Evolutionary conservation across 305 asterid genomes (phyloP).

Genomic region (Coffea humblotiana): DNA sequence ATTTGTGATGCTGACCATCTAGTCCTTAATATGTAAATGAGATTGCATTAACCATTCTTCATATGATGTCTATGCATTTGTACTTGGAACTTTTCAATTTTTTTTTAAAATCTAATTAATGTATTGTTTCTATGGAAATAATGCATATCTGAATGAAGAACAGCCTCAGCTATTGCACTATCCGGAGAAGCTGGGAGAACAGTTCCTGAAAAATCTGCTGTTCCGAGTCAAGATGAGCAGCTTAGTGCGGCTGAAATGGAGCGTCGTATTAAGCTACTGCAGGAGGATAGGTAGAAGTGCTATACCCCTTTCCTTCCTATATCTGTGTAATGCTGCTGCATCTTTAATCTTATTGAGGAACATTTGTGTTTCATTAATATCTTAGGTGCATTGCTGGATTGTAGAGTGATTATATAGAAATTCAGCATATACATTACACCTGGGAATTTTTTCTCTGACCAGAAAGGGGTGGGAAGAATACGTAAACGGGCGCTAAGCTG

Average conservation of each 20-base stretch:
- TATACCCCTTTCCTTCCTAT: constrained; percentile 17
- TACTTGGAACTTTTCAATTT: no score
- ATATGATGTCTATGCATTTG: not conserved
- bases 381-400: not conserved
- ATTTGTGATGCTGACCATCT: no score
- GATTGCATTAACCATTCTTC: not conserved
- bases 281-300: constrained; percentile 66
- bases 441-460: not conserved
- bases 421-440: not conserved
- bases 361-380: not conserved
- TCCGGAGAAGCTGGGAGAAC: constrained; percentile 58
- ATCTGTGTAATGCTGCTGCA: constrained; percentile 1
- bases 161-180: constrained; percentile 71
- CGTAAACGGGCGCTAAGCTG: no score
- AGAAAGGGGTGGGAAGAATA: no score
- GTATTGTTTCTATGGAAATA: no score
- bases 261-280: constrained; percentile 75
- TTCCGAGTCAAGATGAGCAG: constrained; percentile 56
- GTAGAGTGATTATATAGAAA: constrained; percentile 4
- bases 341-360: not conserved
- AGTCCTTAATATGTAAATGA: not conserved
- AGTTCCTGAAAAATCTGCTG: constrained; percentile 38
- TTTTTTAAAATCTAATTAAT: no score
- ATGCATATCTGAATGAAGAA: constrained; percentile 19
- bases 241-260: constrained; percentile 81